Percentiles rank a stretch among this genome's conserved stretches.
Evolutionary conservation across 768 basidiomycete genomes (phyloP).

Genomic region (Podaxis mareebaensis): DNA sequence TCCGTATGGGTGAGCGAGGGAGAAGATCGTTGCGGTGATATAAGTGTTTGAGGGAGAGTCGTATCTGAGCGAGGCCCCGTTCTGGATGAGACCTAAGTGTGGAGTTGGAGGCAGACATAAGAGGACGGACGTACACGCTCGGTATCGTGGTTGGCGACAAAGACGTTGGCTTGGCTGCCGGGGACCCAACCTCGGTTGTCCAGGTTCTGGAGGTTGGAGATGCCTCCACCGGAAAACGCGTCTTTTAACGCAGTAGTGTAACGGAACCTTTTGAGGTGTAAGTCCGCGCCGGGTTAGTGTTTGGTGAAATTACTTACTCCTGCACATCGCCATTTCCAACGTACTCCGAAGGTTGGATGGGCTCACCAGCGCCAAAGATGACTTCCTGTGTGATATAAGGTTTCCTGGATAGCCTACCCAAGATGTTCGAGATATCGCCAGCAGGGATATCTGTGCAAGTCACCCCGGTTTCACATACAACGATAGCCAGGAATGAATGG

Average conservation of each 20-base stretch:
- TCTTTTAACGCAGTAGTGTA: conserved; percentile 53
- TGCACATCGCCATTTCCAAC: conserved; percentile 62
- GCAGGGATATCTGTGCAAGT: conserved; percentile 50
- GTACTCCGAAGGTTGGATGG: conserved; percentile 59
- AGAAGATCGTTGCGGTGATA: conserved; percentile 59
- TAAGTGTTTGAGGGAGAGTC: conserved; percentile 70
- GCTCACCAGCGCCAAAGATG: conserved; percentile 51
- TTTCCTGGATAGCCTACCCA: conserved; percentile 36
- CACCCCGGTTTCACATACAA: not conserved
- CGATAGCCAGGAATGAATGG: not conserved
- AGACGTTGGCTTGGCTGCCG: conserved; percentile 56
- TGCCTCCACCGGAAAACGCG: conserved; percentile 52
- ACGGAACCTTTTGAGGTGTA: conserved; percentile 45
- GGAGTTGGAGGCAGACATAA: not conserved
- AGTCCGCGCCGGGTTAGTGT: not conserved
- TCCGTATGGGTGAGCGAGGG: conserved; percentile 67
- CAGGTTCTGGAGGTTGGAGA: conserved; percentile 52
- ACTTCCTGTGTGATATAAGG: conserved; percentile 70
- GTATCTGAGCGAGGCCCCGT: conserved; percentile 52
- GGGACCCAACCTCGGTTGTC: conserved; percentile 60
- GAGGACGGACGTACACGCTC: conserved; percentile 43
- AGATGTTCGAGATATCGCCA: conserved; percentile 55
- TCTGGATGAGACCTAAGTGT: conserved; percentile 30
- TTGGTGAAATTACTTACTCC: conserved; percentile 43
- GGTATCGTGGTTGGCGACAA: conserved; percentile 72